These are phyloP conservation scores for Cordyceps cateniannulata DNA, from an alignment of 2,329 filamentous ascomycete genomes.

Conservation along the genomic window DNA sequence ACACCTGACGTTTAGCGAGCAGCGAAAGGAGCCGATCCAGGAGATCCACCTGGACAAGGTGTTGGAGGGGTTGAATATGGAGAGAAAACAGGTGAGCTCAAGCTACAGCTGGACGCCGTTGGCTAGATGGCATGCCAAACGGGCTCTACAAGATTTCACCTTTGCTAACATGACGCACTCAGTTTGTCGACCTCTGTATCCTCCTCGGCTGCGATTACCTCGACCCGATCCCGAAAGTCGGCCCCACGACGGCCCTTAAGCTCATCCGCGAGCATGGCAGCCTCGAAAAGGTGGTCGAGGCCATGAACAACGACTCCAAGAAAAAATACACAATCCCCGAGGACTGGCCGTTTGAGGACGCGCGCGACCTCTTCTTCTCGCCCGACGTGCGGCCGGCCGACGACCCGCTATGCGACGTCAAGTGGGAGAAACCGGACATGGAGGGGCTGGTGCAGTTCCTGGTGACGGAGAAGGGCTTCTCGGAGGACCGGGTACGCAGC, in stretches of 20 bases:
- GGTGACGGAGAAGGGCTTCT: slow-evolving; percentile 93
- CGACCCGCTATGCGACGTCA: slow-evolving; percentile 87
- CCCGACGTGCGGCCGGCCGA: slow-evolving; percentile 83
- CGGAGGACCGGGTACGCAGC: slow-evolving; percentile 81
- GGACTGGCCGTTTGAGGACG: slow-evolving; percentile 95
- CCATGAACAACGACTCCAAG: slow-evolving; percentile 68
- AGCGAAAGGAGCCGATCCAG: slow-evolving; percentile 94
- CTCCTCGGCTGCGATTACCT: slow-evolving; percentile 96
- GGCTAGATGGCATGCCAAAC: background rate
- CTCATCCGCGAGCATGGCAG: slow-evolving; percentile 87
- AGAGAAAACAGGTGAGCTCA: slow-evolving; percentile 59
- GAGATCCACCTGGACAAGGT: slow-evolving; percentile 88
- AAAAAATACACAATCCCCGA: slow-evolving; percentile 81
- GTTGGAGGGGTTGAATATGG: slow-evolving; percentile 81
- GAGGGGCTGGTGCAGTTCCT: slow-evolving; percentile 86
- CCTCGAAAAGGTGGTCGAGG: slow-evolving; percentile 80
- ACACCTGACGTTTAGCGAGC: slow-evolving; percentile 94
- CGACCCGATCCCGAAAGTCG: slow-evolving; percentile 91
- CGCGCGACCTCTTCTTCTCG: slow-evolving; percentile 83
- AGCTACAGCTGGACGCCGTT: too few relatives aligned
- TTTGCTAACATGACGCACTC: slow-evolving; percentile 5
- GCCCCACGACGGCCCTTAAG: slow-evolving; percentile 85
- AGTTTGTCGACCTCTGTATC: slow-evolving; percentile 98
- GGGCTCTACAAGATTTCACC: background rate
- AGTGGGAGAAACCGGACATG: slow-evolving; percentile 91